Conservation (phyloP, 805 yeast genomes). For the Nakazawaea wickerhamii region DNA sequence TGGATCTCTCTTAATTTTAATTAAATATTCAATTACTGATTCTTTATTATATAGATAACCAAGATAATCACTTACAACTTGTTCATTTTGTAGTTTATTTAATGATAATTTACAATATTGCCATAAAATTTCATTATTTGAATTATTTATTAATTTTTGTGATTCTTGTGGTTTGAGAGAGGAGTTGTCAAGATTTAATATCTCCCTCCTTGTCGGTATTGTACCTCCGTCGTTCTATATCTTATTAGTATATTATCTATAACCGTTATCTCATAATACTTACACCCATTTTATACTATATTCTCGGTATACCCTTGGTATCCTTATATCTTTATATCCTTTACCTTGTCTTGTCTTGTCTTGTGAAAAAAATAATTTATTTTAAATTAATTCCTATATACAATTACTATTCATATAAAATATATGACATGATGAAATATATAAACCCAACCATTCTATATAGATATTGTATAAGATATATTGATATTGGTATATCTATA, state of each 20-base stretch:
- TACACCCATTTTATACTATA: conserved; percentile 8
- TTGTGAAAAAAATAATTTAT: not conserved
- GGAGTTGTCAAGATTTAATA: conserved; percentile 22
- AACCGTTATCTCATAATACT: too few species aligned
- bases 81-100: conserved; percentile 36
- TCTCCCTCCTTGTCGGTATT: conserved; percentile 53
- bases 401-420: not conserved
- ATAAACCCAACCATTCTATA: too few species aligned
- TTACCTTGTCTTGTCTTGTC: not conserved
- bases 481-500: too few species aligned
- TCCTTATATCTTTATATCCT: too few species aligned
- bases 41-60: conserved; percentile 68
- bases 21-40: conserved; percentile 49
- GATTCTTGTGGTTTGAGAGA: conserved; percentile 16
- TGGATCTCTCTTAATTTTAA: too few species aligned
- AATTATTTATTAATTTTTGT: conserved; percentile 17
- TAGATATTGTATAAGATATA: too few species aligned
- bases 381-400: not conserved
- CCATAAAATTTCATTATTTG: conserved; percentile 31
- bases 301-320: too few species aligned
- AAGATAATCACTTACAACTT: conserved; percentile 57
- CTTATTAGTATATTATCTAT: conserved; percentile 9
- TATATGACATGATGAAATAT: not conserved
- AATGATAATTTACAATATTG: conserved; percentile 42
- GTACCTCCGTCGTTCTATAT: conserved; percentile 70